Conservation (phyloP, 106 monocot genomes). For the Apostasia ramifera region DNA sequence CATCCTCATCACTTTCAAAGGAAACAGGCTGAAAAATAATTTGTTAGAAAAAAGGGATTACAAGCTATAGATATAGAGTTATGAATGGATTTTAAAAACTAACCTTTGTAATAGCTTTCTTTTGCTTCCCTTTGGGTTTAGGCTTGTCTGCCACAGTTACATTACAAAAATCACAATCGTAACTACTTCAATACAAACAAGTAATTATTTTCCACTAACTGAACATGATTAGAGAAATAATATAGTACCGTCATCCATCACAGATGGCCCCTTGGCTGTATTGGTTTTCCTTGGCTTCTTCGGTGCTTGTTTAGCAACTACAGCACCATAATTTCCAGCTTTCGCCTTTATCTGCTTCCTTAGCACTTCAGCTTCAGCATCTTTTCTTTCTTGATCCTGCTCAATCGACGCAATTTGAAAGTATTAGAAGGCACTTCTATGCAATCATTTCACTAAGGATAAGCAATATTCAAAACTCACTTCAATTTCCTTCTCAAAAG, state of each 20-base stretch:
- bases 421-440: too few species aligned
- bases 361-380: slow-evolving; percentile 22
- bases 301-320: slow-evolving; percentile 8
- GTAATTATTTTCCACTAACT: background rate
- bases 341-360: slow-evolving; percentile 17
- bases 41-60: background rate
- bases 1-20: slow-evolving; percentile 63
- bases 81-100: background rate
- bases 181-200: too few species aligned
- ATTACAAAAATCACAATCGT: background rate
- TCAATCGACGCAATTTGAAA: background rate
- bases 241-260: slow-evolving; percentile 10
- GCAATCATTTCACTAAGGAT: too few species aligned
- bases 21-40: background rate
- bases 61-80: too few species aligned
- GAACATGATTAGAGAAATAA: background rate
- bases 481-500: slow-evolving; percentile 53
- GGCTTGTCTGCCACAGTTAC: slow-evolving; percentile 17
- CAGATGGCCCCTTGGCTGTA: background rate
- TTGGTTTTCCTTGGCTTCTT: slow-evolving; percentile 35
- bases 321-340: background rate
- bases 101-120: slow-evolving; percentile 50
- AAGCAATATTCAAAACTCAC: slow-evolving; percentile 16
- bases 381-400: slow-evolving; percentile 39
- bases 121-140: slow-evolving; percentile 32